Evolutionary conservation across 805 yeast species (phyloP).

Genomic region (Hanseniaspora vineae): DNA sequence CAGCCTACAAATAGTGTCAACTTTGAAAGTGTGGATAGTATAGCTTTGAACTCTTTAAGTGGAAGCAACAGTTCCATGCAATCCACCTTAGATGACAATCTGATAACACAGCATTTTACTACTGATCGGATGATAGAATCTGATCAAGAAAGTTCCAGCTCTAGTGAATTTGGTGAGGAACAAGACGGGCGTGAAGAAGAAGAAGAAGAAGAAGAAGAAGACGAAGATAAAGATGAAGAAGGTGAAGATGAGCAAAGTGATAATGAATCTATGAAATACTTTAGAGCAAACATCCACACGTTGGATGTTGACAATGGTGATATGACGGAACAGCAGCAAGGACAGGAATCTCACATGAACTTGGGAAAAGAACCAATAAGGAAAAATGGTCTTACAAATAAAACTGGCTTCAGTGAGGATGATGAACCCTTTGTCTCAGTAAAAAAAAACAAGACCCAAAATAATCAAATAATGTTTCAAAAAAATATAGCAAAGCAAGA

Average conservation of each 20-base stretch:
- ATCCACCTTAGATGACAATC: background rate
- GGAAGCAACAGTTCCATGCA: background rate
- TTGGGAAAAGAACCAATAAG: background rate
- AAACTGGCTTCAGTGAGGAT: too few species aligned
- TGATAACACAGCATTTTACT: background rate
- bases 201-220: constrained; percentile 11
- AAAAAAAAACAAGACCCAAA: constrained; percentile 4
- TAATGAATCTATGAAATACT: constrained; percentile 3
- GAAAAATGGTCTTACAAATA: too few species aligned
- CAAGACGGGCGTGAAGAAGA: constrained; percentile 27
- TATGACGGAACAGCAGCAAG: background rate
- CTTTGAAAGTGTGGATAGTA: background rate
- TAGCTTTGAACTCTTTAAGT: background rate
- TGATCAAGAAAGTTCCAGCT: constrained; percentile 15
- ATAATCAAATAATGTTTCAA: constrained; percentile 9
- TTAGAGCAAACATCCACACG: constrained; percentile 4
- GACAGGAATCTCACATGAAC: background rate
- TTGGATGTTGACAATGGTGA: background rate
- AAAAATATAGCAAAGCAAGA: constrained; percentile 4
- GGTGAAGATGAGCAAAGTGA: constrained; percentile 4
- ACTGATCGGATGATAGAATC: constrained; percentile 19
- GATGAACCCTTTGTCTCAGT: background rate
- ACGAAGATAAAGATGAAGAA: constrained; percentile 13
- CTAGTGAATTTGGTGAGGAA: constrained; percentile 10
- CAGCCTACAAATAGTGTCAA: background rate